phyloP scores from a whole-genome alignment of 192 early-diverging fungal species.

The Podila epicladia region DNA sequence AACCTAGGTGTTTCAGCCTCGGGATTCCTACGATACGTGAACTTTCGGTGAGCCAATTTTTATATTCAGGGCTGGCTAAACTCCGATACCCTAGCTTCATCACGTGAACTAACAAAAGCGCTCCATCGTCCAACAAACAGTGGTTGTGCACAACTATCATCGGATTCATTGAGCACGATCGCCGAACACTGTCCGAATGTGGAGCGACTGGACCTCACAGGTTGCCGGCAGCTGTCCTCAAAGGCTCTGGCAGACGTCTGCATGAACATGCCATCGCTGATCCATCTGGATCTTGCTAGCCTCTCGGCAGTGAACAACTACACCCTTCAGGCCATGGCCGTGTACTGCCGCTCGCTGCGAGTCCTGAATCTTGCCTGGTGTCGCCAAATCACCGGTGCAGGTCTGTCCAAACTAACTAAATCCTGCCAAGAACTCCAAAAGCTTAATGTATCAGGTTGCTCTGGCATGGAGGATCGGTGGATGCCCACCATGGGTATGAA shows the following conservation, averaged over 20 bases:
- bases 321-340: slow-evolving; percentile 52
- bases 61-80: background rate
- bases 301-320: slow-evolving; percentile 53
- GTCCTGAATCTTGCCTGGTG: slow-evolving; percentile 62
- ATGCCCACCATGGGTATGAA: slow-evolving; percentile 50
- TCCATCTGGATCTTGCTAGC: slow-evolving; percentile 52
- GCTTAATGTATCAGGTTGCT: slow-evolving; percentile 57
- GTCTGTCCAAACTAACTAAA: slow-evolving; percentile 35
- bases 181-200: slow-evolving; percentile 46
- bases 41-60: slow-evolving; percentile 19
- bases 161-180: slow-evolving; percentile 19
- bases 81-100: background rate
- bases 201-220: slow-evolving; percentile 27
- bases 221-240: slow-evolving; percentile 45
- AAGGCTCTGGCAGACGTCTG: slow-evolving; percentile 54
- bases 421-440: slow-evolving; percentile 50
- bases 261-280: slow-evolving; percentile 36
- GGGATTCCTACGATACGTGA: slow-evolving; percentile 33
- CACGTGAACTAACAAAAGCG: background rate
- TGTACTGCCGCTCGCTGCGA: slow-evolving; percentile 47
- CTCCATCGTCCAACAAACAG: background rate
- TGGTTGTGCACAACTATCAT: slow-evolving; percentile 38
- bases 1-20: slow-evolving; percentile 31
- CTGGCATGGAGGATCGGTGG: slow-evolving; percentile 51
- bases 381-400: slow-evolving; percentile 54